phyloP scores from a whole-genome alignment of 2,329 filamentous ascomycete species.

The Hypoxylon sp. region DNA sequence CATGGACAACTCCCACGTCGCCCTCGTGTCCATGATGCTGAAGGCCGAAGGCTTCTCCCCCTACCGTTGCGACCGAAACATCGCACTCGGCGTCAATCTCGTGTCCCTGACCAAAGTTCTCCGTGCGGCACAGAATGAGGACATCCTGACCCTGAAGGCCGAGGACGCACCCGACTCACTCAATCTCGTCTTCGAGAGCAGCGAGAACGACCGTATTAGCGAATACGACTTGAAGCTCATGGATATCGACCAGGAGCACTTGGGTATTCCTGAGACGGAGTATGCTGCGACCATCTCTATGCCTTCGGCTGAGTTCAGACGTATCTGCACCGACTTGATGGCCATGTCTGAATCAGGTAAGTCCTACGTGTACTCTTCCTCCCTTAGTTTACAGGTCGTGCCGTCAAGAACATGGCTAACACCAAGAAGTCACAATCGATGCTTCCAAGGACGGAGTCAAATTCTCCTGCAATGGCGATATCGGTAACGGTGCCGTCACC shows the following conservation, averaged over 20 bases:
- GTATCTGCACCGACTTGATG: slow-evolving; percentile 93
- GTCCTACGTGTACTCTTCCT: slow-evolving; percentile 52
- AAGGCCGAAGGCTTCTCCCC: slow-evolving; percentile 94
- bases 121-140: slow-evolving; percentile 92
- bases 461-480: slow-evolving; percentile 93
- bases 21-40: slow-evolving; percentile 98
- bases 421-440: slow-evolving; percentile 84
- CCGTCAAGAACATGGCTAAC: slow-evolving; percentile 35
- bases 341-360: slow-evolving; percentile 95
- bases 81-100: slow-evolving; percentile 97
- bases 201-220: slow-evolving; percentile 88
- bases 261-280: slow-evolving; percentile 99
- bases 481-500: slow-evolving; percentile 94
- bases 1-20: slow-evolving; percentile 99
- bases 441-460: slow-evolving; percentile 97
- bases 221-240: slow-evolving; percentile 99
- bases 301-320: slow-evolving; percentile 91
- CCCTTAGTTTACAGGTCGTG: not conserved
- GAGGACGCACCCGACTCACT: slow-evolving; percentile 96
- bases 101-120: slow-evolving; percentile 97
- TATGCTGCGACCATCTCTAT: slow-evolving; percentile 93
- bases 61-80: slow-evolving; percentile 98
- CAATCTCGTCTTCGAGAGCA: slow-evolving; percentile 95
- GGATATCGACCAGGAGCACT: slow-evolving; percentile 99
- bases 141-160: slow-evolving; percentile 95